Evolutionary conservation across 495 filamentous ascomycete genomes (phyloP), one percentile per base, ranked within the genome.

Genomic region (Patellaria atrata): DNA sequence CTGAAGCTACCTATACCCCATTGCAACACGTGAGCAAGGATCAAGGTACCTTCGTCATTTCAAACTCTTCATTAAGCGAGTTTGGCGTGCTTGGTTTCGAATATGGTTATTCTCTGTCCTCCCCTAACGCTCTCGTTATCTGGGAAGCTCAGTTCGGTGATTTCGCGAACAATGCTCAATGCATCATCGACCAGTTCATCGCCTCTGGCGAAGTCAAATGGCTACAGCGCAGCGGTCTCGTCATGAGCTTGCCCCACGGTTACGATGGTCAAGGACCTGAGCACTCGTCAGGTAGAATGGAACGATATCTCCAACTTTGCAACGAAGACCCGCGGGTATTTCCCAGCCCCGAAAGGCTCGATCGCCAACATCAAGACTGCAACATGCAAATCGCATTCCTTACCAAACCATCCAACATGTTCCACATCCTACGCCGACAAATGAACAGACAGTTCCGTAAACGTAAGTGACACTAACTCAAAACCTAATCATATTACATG

Each of bases 121-220:
- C 91, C 27, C 89, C 89, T 24, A 87, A 93, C 56, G 89, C 87
- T 25, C 71, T 97, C 19, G 84, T 96, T 41, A 86, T 97, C 71
- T 97, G 89, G 89, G 89, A 97, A 60, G 89, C 89, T 21, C 89
- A 97, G 62, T 97, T 97, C 57, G 89, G 89, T 64, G 89, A 97
- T 60, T 97, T 97, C 46, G 89, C 86, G 65, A 97, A 97, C 71
- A 96, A 94, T 59, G 83, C 86, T 27, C 89, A 97, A 59, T 93
- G 85, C 57, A 91, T 97, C 62, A 85, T 94, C 53, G 89, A 97
- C 59, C 89, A 97, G 63, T 97, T 97, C 62, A 75, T 97, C 48
- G 89, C 91, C 25, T 91, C 91, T 26, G 89, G 91, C 50, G 89
- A 97, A 60, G 75, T 79, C 35, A 97, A 97, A 67, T 97, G 89